phyloP scores from a whole-genome alignment of 2,329 filamentous ascomycete species.

The Phialocephala sp. region DNA sequence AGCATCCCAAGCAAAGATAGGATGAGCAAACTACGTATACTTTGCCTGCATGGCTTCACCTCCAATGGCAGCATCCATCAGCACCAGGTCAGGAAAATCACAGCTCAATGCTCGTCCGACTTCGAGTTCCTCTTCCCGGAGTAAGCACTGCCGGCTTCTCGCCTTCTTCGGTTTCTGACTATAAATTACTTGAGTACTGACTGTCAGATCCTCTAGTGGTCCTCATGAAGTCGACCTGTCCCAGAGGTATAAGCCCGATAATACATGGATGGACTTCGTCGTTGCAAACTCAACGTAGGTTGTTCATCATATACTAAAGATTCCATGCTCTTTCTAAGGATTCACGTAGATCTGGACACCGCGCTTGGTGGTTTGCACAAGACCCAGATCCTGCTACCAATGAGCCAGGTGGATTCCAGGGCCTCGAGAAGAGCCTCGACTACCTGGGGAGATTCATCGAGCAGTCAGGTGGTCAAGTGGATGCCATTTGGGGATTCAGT shows the following conservation, averaged over 20 bases:
- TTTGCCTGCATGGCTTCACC: conserved; percentile 32
- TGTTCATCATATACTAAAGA: neutral
- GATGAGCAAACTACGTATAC: conserved; percentile 28
- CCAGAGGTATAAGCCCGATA: conserved; percentile 9
- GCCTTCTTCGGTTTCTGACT: neutral
- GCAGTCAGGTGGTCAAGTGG: conserved; percentile 18
- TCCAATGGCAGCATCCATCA: conserved; percentile 28
- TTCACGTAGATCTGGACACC: conserved; percentile 16
- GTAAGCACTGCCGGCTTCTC: neutral
- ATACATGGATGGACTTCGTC: conserved; percentile 24
- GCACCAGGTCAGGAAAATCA: conserved; percentile 22
- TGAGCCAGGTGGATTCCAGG: conserved; percentile 19
- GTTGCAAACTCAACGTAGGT: conserved; percentile 18
- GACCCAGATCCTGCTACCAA: conserved; percentile 19
- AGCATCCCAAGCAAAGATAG: neutral
- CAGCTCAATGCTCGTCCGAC: conserved; percentile 19
- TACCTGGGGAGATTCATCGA: conserved; percentile 22
- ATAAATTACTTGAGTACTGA: neutral
- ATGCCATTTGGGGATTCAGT: conserved; percentile 30
- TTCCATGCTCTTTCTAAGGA: neutral
- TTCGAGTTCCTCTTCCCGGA: conserved; percentile 31
- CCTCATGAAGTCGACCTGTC: conserved; percentile 23
- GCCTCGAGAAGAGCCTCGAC: conserved; percentile 26
- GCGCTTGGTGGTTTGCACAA: conserved; percentile 32
- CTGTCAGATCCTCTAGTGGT: neutral